Base-by-base conservation (phyloP, 1,284 basidiomycete genomes). In the Ceraceosorus bombacis region DNA sequence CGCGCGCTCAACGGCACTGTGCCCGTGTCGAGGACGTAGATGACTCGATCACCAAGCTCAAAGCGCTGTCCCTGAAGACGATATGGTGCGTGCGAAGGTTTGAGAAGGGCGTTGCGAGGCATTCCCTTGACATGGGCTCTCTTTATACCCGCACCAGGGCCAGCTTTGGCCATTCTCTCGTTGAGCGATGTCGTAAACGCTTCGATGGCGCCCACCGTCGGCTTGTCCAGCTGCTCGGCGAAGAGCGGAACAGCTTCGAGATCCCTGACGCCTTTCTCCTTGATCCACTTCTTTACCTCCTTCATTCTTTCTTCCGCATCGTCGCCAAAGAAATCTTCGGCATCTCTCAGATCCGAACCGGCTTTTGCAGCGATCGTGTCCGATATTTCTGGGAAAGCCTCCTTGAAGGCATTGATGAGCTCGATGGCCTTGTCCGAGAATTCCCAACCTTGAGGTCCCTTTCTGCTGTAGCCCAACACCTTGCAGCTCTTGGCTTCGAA, bases 401-500 rank as follows among this genome's bases (percentile, higher is more conserved):
- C 46, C 36, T 88, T 88, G 80, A 97, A 97, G 61, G 90, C 86
- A 53, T 80, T 81, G 58, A 98, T 84, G 5, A 97, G 82, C 48
- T 87, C 82, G 43, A 93, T 80, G 0, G 93, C 86, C 75, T 87
- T 88, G 66, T 91, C 85, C 67, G 90, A 95, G 76, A 88, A 98
- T 78, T 98, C 94, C 95, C 95, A 99, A 50, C 85, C 83, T 13
- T 85, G 81, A 13, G 86, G 86, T 39, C 86, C 84, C 79, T 95
- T 94, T 67, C 86, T 83, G 37, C 92, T 88, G 78, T 95, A 97
- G 62, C 90, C 90, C 43, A 97, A 83, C 1, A 99, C 95, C 80
- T 98, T 99, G 71, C 93, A 80, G n/a, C 86, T 84, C 80, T 95
- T 96, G 27, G 86, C 89, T 77, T 98, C 95, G 65, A 97, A 98